phyloP scores from a whole-genome alignment of 2,329 filamentous ascomycete species.

The Acrodontium crateriforme region DNA sequence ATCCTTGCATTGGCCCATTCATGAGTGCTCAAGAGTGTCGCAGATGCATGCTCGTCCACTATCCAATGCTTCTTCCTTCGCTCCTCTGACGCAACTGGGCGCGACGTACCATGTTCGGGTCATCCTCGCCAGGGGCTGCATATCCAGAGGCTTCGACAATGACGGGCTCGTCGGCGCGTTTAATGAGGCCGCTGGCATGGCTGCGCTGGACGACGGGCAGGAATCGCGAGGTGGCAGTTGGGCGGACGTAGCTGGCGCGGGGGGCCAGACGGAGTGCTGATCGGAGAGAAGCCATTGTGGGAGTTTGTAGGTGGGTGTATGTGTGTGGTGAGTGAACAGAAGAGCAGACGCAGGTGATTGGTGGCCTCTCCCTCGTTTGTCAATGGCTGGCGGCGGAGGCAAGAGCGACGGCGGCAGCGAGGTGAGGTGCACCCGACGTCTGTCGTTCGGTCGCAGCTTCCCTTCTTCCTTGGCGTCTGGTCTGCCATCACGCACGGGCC shows the following conservation, averaged over 20 bases:
- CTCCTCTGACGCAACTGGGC: not conserved
- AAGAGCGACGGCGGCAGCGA: not conserved
- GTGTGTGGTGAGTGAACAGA: slow-evolving; percentile 1
- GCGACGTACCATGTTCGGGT: slow-evolving; percentile 20
- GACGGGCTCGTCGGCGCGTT: slow-evolving; percentile 3
- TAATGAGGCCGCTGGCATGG: slow-evolving; percentile 10
- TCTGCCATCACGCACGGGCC: no score
- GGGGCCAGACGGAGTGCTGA: slow-evolving; percentile 14
- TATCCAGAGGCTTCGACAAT: no score
- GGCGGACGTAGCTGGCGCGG: slow-evolving; percentile 16
- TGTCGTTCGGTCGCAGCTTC: no score
- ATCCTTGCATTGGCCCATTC: no score
- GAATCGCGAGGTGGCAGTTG: slow-evolving; percentile 10
- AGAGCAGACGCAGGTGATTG: not conserved
- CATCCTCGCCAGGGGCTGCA: slow-evolving; percentile 10
- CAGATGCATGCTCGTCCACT: no score
- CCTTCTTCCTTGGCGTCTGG: no score
- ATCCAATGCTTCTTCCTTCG: not conserved
- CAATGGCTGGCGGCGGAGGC: not conserved
- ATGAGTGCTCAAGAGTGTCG: no score
- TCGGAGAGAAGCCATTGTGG: slow-evolving; percentile 15
- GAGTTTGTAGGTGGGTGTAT: no score
- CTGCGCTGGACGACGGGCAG: slow-evolving; percentile 11
- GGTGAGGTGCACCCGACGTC: not conserved
- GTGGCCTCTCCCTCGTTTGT: not conserved